A percentile compares a stretch with the other conserved stretches of the same genome.
phyloP scores from a whole-genome alignment of 768 basidiomycete species.

The Mycena galopus region DNA sequence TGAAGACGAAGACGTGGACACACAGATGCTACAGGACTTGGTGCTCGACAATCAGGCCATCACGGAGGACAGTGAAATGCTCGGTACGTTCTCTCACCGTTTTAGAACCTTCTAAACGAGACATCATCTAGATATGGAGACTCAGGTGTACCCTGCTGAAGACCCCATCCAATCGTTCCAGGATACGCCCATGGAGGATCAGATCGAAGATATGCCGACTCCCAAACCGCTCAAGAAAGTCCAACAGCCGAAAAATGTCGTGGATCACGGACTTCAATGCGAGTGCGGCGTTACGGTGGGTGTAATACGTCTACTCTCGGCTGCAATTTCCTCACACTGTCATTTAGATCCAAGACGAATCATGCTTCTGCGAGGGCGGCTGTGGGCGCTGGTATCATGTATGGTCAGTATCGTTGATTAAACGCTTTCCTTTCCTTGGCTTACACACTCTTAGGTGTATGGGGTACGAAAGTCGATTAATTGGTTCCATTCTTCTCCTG shows the following conservation, averaged over 20 bases:
- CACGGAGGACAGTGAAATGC: conserved; percentile 59
- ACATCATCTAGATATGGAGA: conserved; percentile 59
- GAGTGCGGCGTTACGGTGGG: conserved; percentile 76
- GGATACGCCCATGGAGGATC: conserved; percentile 32
- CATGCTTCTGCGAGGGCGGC: conserved; percentile 76
- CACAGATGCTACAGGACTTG: conserved; percentile 47
- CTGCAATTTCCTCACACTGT: not conserved
- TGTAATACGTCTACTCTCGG: conserved; percentile 13
- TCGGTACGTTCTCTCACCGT: conserved; percentile 50
- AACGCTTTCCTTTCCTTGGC: not conserved
- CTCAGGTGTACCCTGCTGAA: conserved; percentile 44
- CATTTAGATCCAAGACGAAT: conserved; percentile 67
- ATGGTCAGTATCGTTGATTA: conserved; percentile 64
- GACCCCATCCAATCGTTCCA: conserved; percentile 59
- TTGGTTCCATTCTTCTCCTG: not conserved
- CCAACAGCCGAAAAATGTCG: conserved; percentile 33
- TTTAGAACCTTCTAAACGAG: conserved; percentile 1
- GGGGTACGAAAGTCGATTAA: conserved; percentile 44
- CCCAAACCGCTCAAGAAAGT: conserved; percentile 31
- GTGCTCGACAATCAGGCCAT: conserved; percentile 34
- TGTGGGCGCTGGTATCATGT: conserved; percentile 83
- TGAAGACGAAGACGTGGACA: conserved; percentile 41
- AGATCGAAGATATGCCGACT: conserved; percentile 32
- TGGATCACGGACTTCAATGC: conserved; percentile 67
- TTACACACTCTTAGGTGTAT: conserved; percentile 49